Conservation (phyloP, 768 basidiomycete species). For the Melanogaster broomeanus region DNA sequence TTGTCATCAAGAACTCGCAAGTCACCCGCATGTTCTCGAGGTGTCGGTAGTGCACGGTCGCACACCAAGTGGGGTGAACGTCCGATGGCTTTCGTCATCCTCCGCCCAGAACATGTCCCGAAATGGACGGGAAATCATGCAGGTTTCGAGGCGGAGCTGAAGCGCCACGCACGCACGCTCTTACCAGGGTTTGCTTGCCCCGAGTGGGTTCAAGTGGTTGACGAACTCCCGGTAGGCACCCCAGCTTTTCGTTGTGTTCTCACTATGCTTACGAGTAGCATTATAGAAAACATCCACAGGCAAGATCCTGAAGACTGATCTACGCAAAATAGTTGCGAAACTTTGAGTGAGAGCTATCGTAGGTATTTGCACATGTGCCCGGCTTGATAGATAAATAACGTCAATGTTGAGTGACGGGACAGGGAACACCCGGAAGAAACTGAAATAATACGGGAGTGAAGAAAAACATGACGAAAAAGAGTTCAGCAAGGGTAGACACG, state of each 20-base stretch:
- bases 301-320: constrained; percentile 79
- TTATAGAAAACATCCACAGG: constrained; percentile 84
- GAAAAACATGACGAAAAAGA: background rate
- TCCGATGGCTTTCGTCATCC: constrained; percentile 82
- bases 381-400: constrained; percentile 19
- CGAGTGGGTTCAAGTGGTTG: constrained; percentile 81
- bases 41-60: constrained; percentile 77
- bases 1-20: constrained; percentile 58
- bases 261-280: background rate
- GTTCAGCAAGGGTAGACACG: background rate
- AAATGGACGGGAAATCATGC: constrained; percentile 60
- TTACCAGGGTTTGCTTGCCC: constrained; percentile 87
- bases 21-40: constrained; percentile 81
- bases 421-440: background rate
- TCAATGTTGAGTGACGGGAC: background rate
- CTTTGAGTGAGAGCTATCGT: constrained; percentile 44
- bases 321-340: constrained; percentile 69
- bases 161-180: constrained; percentile 56
- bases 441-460: background rate
- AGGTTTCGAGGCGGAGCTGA: constrained; percentile 64
- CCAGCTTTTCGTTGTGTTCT: background rate
- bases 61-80: constrained; percentile 86
- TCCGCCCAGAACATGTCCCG: constrained; percentile 54
- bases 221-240: constrained; percentile 71
- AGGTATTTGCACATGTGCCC: constrained; percentile 29